phyloP scores from a whole-genome alignment of 306 rosid species.

The Nissolia schottii region DNA sequence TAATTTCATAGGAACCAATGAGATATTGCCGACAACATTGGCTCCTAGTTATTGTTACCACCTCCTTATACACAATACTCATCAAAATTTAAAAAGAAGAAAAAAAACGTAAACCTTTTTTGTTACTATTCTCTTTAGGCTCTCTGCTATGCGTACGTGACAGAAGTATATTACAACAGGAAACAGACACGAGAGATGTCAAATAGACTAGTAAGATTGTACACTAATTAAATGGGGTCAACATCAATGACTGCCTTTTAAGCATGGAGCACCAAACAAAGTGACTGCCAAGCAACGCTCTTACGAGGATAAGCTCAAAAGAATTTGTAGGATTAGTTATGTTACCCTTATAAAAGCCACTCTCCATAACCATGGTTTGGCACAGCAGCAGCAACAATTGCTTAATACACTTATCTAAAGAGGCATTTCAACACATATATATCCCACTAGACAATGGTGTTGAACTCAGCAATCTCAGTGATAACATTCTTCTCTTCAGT shows the following conservation, averaged over 20 bases:
- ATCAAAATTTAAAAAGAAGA: background rate
- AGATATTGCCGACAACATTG: background rate
- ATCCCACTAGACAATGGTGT: slow-evolving; percentile 1
- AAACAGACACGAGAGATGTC: background rate
- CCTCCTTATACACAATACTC: background rate
- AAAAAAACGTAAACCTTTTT: too few species aligned
- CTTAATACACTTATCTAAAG: background rate
- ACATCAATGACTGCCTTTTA: background rate
- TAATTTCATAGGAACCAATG: background rate
- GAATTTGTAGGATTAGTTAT: background rate
- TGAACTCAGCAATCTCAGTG: slow-evolving; percentile 2
- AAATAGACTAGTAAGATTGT: background rate
- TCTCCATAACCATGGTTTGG: background rate
- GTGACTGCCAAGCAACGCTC: slow-evolving; percentile 22
- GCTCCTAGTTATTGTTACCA: background rate
- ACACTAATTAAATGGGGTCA: background rate
- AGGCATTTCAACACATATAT: background rate
- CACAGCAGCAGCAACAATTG: background rate
- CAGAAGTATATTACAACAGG: background rate
- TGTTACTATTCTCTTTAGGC: too few species aligned
- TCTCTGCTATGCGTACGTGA: background rate
- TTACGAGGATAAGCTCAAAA: background rate
- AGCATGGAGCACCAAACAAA: background rate
- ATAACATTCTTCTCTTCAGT: slow-evolving; percentile 5
- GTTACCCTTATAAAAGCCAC: slow-evolving; percentile 21